Conservation (phyloP, 129 eudicot species). For the Flaveria ramosissima region DNA sequence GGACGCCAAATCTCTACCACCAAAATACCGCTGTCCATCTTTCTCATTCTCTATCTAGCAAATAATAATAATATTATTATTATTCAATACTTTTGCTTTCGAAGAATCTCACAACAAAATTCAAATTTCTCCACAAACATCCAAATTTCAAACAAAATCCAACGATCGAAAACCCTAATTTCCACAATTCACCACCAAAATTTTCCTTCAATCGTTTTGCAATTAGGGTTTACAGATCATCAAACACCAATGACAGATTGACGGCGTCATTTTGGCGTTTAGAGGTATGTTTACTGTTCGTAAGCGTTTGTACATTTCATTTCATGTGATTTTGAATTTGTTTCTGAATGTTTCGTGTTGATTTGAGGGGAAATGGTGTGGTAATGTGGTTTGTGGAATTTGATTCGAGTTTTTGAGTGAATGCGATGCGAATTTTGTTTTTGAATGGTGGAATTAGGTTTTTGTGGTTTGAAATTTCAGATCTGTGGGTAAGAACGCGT, state of each 20-base stretch:
- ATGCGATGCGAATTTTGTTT: slow-evolving; percentile 20
- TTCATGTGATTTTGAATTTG: not conserved
- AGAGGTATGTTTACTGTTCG: slow-evolving; percentile 30
- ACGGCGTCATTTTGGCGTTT: slow-evolving; percentile 5
- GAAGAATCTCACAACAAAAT: slow-evolving; percentile 7
- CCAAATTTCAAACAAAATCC: slow-evolving; percentile 11
- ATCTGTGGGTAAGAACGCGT: slow-evolving; percentile 39
- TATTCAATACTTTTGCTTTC: not conserved
- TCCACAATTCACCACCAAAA: not conserved
- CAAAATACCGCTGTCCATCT: slow-evolving; percentile 45
- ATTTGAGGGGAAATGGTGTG: not conserved
- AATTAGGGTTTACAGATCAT: slow-evolving; percentile 29
- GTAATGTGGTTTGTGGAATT: not conserved
- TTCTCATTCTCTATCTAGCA: slow-evolving; percentile 21
- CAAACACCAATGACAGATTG: slow-evolving; percentile 16
- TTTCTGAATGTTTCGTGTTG: not conserved
- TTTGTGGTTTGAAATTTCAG: slow-evolving; percentile 36
- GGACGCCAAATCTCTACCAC: slow-evolving; percentile 49
- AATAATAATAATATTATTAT: not conserved
- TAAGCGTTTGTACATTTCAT: not conserved
- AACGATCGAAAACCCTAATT: slow-evolving; percentile 43
- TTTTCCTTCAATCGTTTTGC: not conserved
- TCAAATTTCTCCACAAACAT: slow-evolving; percentile 28
- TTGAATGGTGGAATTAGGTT: not conserved
- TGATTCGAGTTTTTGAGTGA: slow-evolving; percentile 13